Evolutionary conservation across 2,329 filamentous ascomycete species (phyloP), one percentile per base, ranked within the genome.

Genomic region (Dichotomopilus funicola): DNA sequence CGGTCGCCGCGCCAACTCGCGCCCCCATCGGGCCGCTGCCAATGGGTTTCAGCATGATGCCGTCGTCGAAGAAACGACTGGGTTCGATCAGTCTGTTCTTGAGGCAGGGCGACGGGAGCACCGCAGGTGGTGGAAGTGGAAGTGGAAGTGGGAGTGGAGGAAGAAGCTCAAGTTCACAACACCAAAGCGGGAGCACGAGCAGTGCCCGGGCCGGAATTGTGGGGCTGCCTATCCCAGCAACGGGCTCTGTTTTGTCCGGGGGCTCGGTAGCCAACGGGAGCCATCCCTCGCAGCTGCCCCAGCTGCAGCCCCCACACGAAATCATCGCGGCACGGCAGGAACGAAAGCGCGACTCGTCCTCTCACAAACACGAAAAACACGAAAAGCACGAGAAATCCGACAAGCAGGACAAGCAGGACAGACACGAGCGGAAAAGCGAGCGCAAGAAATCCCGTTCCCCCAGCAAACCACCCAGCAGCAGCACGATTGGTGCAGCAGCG

Each of bases 41-140:
- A 41, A 66, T 66, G 61, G 57, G 59, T 49, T n/a, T 62, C 48
- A 66, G 56, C 31, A 67, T 68, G 65, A 66, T 67, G 62, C 66
- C 66, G 46, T 64, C 63, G 27, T 63, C 66, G 38, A 66, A 63
- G 53, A 66, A 64, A 56, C 67, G 66, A 60, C 54, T 68, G 41
- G 63, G 74, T 69, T 71, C 69, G 68, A 66, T 66, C 47, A 59
- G 61, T 9, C 41, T 65, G 53, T 65, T 65, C 45, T 59, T 54
- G 46, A 57, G 63, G 8, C 59, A 62, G 38, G 52, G 53, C 11
- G 61, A 64, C 42, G 54, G 57, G 33, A 57, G 12, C 46, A 41
- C 56, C 36, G 51, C 47, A 41, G 40, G 11, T 42, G 40, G 7
- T 42, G 40, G 40, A n/a, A 13, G 37, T 38, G 37, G 40, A 6